These are phyloP conservation scores for Globisporangium irregulare DNA, from an alignment of 352 stramenopile species.

Conservation along the genomic window DNA sequence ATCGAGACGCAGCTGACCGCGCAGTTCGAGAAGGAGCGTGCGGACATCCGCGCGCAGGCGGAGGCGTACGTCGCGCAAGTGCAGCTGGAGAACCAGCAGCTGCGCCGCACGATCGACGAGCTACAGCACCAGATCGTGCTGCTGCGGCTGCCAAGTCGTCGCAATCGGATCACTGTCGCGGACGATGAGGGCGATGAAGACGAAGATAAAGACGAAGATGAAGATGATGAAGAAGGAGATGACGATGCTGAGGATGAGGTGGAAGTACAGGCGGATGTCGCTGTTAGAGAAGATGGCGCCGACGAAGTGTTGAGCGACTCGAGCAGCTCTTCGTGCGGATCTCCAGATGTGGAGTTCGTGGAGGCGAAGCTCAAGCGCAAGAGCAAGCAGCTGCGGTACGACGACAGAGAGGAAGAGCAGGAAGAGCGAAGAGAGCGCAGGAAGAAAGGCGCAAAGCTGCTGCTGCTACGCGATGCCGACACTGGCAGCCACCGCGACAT, in stretches of 20 bases:
- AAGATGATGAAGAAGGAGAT: neutral
- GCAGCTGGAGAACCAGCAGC: slow-evolving; percentile 37
- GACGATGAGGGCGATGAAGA: neutral
- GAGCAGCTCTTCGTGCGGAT: slow-evolving; percentile 1
- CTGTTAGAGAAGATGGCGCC: neutral
- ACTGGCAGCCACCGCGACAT: neutral
- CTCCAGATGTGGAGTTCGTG: slow-evolving; percentile 11
- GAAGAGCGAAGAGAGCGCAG: neutral
- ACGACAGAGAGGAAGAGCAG: neutral
- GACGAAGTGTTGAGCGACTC: slow-evolving; percentile 12
- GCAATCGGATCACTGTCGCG: slow-evolving; percentile 1
- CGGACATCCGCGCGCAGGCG: slow-evolving; percentile 38
- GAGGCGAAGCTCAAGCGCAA: slow-evolving; percentile 5
- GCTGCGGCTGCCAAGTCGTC: neutral
- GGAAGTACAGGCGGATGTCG: neutral
- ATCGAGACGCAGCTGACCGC: slow-evolving; percentile 49
- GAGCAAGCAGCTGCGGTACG: slow-evolving; percentile 1
- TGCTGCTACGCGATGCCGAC: neutral
- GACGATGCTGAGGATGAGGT: neutral
- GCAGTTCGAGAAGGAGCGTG: slow-evolving; percentile 50
- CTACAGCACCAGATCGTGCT: slow-evolving; percentile 10
- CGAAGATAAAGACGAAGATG: neutral
- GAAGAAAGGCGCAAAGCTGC: neutral
- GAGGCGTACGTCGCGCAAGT: slow-evolving; percentile 54
- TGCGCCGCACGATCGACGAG: slow-evolving; percentile 17